phyloP scores from a whole-genome alignment of 352 stramenopile genomes.

The Globisporangium polare region DNA sequence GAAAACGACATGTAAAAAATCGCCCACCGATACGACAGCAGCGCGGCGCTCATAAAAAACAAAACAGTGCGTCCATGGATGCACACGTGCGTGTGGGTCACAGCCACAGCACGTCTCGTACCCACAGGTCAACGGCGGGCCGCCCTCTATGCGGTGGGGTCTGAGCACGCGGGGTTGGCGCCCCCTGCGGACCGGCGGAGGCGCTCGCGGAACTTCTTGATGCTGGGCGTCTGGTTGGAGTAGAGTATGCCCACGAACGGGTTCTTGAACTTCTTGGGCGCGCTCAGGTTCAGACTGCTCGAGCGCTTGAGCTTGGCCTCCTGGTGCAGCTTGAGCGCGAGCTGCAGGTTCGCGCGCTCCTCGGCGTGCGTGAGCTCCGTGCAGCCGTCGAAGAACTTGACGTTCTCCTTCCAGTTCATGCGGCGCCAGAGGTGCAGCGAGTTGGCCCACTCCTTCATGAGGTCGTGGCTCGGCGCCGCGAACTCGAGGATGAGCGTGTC shows the following conservation, averaged over 20 bases:
- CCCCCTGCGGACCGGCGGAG: slow-evolving; percentile 32
- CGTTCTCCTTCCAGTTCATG: slow-evolving; percentile 87
- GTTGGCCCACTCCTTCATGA: slow-evolving; percentile 88
- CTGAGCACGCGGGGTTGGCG: slow-evolving; percentile 17
- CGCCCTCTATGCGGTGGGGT: slow-evolving; percentile 1
- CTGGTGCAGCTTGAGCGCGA: slow-evolving; percentile 54
- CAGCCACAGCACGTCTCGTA: neutral
- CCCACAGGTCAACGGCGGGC: neutral
- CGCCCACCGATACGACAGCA: neutral
- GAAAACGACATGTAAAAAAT: neutral
- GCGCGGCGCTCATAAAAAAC: slow-evolving; percentile 10
- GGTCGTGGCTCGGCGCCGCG: slow-evolving; percentile 57
- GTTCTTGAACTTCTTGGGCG: slow-evolving; percentile 47
- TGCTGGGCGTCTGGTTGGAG: slow-evolving; percentile 49
- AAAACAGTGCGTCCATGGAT: neutral
- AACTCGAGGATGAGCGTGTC: slow-evolving; percentile 65
- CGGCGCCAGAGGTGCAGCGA: slow-evolving; percentile 76
- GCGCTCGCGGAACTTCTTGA: slow-evolving; percentile 68
- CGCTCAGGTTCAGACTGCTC: slow-evolving; percentile 14
- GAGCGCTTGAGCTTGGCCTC: slow-evolving; percentile 39
- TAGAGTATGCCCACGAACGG: slow-evolving; percentile 59
- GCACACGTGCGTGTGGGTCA: neutral
- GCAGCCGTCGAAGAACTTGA: slow-evolving; percentile 77
- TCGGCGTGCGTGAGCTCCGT: slow-evolving; percentile 48
- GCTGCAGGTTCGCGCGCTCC: slow-evolving; percentile 50